Percentiles rank a stretch among this genome's conserved stretches.
Evolutionary conservation across 306 rosid genomes (phyloP).

Genomic region (Cotoneaster glaucophyllus): DNA sequence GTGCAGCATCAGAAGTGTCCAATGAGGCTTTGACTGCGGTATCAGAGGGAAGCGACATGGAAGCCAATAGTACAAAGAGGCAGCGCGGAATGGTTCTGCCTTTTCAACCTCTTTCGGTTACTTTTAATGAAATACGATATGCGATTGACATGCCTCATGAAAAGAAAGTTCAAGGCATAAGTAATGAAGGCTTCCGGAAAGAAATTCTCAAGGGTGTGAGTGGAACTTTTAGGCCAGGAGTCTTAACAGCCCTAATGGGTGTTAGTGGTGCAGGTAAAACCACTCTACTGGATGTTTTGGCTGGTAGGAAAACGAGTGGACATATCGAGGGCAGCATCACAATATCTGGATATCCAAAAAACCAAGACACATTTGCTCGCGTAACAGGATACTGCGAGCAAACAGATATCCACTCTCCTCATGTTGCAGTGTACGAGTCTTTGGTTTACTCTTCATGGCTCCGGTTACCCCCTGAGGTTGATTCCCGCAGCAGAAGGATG

Average conservation of each 20-base stretch:
- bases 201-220: slow-evolving; percentile 21
- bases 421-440: too few relatives aligned
- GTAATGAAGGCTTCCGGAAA: neutral
- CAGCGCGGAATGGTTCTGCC: slow-evolving; percentile 9
- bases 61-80: neutral
- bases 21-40: neutral
- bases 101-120: slow-evolving; percentile 17
- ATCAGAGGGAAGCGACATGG: neutral
- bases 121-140: slow-evolving; percentile 17
- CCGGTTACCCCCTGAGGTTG: too few relatives aligned
- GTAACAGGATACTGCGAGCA: slow-evolving; percentile 25
- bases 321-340: slow-evolving; percentile 17
- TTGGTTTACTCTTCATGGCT: too few relatives aligned
- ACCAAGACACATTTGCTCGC: slow-evolving; percentile 21
- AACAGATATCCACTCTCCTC: neutral
- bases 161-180: slow-evolving; percentile 20
- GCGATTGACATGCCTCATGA: slow-evolving; percentile 14
- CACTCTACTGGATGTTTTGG: slow-evolving; percentile 29
- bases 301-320: slow-evolving; percentile 20
- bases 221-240: slow-evolving; percentile 15
- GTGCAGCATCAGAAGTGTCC: neutral
- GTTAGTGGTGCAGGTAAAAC: slow-evolving; percentile 28
- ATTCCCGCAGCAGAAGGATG: too few relatives aligned
- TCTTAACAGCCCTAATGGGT: neutral
- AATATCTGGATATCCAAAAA: slow-evolving; percentile 19